A percentile compares a stretch with the other conserved stretches of the same genome.
These are phyloP conservation scores for Vitis rupestris DNA, from an alignment of 164 flowering plant genomes.

Conservation along the genomic window DNA sequence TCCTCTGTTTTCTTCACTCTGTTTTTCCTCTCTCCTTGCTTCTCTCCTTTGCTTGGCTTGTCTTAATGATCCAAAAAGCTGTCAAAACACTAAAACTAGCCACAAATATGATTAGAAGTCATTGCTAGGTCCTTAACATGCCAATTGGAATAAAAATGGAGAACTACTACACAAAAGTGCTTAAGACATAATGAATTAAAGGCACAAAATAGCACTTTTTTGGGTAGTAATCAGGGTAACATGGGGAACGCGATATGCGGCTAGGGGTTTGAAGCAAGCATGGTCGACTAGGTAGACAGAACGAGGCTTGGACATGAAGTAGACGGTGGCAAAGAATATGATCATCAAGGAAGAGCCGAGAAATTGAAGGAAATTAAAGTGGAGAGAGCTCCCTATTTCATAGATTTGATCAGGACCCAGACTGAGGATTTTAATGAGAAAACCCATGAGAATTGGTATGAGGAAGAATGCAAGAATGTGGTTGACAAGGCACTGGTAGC, in stretches of 20 bases:
- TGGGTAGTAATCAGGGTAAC: no score
- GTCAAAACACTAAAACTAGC: no score
- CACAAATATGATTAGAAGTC: no score
- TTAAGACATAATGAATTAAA: no score
- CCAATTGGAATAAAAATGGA: no score
- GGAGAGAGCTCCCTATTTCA: constrained; percentile 8
- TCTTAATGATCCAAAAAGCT: no score
- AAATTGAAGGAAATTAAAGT: not conserved
- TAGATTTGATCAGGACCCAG: not conserved
- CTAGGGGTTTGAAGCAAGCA: constrained; percentile 7
- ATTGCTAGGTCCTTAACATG: no score
- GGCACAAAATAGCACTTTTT: no score
- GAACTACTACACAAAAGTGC: no score
- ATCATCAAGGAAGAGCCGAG: not conserved
- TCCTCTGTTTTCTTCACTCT: no score
- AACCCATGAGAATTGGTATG: not conserved
- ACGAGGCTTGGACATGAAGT: constrained; percentile 6
- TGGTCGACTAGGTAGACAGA: constrained; percentile 6
- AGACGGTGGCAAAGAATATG: constrained; percentile 3
- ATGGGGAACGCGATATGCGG: not conserved
- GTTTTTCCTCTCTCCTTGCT: no score
- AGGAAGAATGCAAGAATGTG: constrained; percentile 41
- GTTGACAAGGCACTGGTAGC: constrained; percentile 48
- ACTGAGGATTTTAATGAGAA: not conserved
- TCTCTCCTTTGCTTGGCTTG: no score